Evolutionary conservation across 2,329 filamentous ascomycete genomes (phyloP), one percentile per base, ranked within the genome.

Genomic region (Ascochyta fabae): DNA sequence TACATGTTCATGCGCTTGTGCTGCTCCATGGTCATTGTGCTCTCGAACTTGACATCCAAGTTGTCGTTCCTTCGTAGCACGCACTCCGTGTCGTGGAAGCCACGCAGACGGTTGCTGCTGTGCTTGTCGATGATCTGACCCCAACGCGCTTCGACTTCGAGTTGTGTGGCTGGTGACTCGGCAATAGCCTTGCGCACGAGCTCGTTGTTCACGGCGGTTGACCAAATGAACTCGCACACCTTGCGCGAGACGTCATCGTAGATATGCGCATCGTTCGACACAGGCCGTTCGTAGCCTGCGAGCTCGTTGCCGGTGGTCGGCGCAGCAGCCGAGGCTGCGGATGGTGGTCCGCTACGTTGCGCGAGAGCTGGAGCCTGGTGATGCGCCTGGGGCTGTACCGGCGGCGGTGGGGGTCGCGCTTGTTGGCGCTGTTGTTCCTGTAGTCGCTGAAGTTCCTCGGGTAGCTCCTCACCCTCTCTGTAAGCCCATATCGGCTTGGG

Each of bases 81-180:
- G 41, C 68, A 71, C 47, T 75, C 79, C 43, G 86, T 89, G 71
- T 95, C 90, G 0, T 90, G 88, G 22, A 83, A 75, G 4, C 95
- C 82, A 6, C 86, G 85, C 9, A 93, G 77, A 9, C 83, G 79
- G 24, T 93, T 79, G n/a, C 91, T 84, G 42, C 87, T 81, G 53
- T 88, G 85, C 6, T 86, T 90, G 58, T 88, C 84, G 69, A 86
- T 87, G 13, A 98, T 82, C 24, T 87, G 88, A 16, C 95, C 95
- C 43, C 98, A 81, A 75, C 98, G 98, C 9, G 92, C 95, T 78
- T 99, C 95, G 50, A 99, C 90, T 76, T 99, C 95, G 48, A 97
- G 87, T 57, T 91, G 84, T 13, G 92, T 88, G 6, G 86, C 86
- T 15, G 84, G 82, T 10, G 81, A 78, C 52, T 82, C 77, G 1